Conservation (phyloP, 768 basidiomycete genomes). For the Myochromella boudieri region DNA sequence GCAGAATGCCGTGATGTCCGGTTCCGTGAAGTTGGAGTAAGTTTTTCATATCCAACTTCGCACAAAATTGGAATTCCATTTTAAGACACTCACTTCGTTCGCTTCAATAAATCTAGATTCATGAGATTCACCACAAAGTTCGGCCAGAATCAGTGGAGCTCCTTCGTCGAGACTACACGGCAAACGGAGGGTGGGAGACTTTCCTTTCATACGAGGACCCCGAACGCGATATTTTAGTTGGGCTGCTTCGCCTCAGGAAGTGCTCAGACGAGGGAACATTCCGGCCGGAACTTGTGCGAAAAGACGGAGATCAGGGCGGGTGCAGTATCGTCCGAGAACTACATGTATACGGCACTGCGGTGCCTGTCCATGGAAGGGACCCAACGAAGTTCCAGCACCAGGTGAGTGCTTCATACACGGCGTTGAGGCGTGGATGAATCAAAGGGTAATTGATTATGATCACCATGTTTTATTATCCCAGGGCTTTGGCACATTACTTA, state of each 20-base stretch:
- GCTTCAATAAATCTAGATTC: constrained; percentile 66
- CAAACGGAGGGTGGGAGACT: constrained; percentile 99
- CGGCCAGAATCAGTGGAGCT: constrained; percentile 95
- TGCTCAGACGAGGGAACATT: constrained; percentile 98
- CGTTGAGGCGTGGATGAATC: too few species aligned
- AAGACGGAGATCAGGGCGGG: constrained; percentile 70
- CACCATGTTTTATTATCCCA: constrained; percentile 37
- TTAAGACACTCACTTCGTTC: background rate
- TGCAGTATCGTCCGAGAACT: constrained; percentile 93
- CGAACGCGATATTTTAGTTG: constrained; percentile 93
- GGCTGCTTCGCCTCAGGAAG: constrained; percentile 86
- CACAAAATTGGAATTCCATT: background rate
- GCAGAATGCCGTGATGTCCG: constrained; percentile 96
- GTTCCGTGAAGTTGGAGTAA: constrained; percentile 95
- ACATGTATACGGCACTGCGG: constrained; percentile 97
- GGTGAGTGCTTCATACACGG: constrained; percentile 47
- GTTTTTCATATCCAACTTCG: constrained; percentile 26
- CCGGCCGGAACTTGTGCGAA: constrained; percentile 82
- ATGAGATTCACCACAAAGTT: constrained; percentile 98
- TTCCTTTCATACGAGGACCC: constrained; percentile 99
- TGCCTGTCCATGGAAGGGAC: constrained; percentile 95
- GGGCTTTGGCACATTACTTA: constrained; percentile 95
- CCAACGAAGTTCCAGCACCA: constrained; percentile 99
- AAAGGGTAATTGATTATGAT: too few species aligned
- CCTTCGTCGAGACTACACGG: constrained; percentile 90